Base-by-base conservation (phyloP, 2,329 filamentous ascomycete genomes). In the Lecanicillium sp. region DNA sequence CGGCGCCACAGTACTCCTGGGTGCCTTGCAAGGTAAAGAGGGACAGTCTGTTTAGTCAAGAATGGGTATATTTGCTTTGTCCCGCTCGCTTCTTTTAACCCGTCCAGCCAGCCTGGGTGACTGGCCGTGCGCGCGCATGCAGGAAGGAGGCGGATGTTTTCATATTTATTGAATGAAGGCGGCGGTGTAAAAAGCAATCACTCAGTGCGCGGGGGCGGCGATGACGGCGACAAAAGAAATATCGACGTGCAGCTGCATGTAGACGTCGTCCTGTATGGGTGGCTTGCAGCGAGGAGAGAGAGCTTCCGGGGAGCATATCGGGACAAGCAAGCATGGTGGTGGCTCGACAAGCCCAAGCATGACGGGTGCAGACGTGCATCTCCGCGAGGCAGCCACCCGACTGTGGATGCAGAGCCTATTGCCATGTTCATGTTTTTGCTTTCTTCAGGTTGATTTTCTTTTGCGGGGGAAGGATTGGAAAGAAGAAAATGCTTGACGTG, bases 11-110 rank as follows among this genome's bases (percentile, higher is more conserved):
- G n/a, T n/a, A n/a, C n/a, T n/a, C n/a, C n/a, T n/a, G n/a, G 32
- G 21, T 9, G 20, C 17, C 23, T 37, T 44, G 42, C 42, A 21
- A 37, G 11, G 20, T 14, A 24, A n/a, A n/a, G n/a, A n/a, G n/a
- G n/a, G n/a, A n/a, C n/a, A n/a, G n/a, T n/a, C n/a, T n/a, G n/a
- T n/a, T n/a, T n/a, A n/a, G n/a, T n/a, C n/a, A n/a, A n/a, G n/a
- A 12, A 15, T 36, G 23, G 4, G 14, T 38, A 29, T 33, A 20
- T 39, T 40, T 39, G 44, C 44, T 33, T 40, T 47, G 44, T 47
- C 21, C 15, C 32, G 44, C 29, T 24, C 29, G 36, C 10, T n/a
- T 14, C 44, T 40, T 21, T 37, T n/a, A 9, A 15, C 19, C 8
- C 23, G 14, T 19, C 19, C 26, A 7, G n/a, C 26, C 17, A 11